A percentile compares a stretch with the other conserved stretches of the same genome.
These are phyloP conservation scores for Aspergillus bertholletiae DNA, from an alignment of 495 filamentous ascomycete genomes.

Conservation along the genomic window DNA sequence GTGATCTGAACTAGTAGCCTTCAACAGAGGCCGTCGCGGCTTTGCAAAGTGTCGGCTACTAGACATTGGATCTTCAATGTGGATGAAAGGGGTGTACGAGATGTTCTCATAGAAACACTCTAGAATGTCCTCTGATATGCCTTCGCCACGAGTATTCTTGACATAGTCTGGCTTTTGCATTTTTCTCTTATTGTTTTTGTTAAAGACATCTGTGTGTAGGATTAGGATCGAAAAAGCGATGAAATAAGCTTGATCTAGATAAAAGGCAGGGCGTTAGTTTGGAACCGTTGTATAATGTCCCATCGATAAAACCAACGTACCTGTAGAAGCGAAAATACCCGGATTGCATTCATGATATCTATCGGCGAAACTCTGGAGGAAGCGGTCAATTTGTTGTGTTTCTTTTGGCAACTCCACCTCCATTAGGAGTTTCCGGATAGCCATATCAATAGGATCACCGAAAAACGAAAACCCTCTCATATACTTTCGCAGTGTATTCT, in stretches of 20 bases:
- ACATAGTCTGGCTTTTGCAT: slow-evolving; percentile 97
- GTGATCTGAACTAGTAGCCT: slow-evolving; percentile 62
- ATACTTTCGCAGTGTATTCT: slow-evolving; percentile 81
- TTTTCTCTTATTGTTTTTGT: slow-evolving; percentile 98
- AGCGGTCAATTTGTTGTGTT: slow-evolving; percentile 96
- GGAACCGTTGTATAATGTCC: neutral
- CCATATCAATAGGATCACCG: slow-evolving; percentile 96
- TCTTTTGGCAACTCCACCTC: slow-evolving; percentile 94
- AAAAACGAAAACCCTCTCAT: slow-evolving; percentile 95
- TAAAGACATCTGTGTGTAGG: slow-evolving; percentile 96
- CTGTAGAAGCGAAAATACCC: slow-evolving; percentile 83
- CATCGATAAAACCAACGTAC: slow-evolving; percentile 27
- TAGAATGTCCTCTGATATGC: slow-evolving; percentile 85
- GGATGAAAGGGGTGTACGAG: slow-evolving; percentile 94
- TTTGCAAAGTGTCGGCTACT: slow-evolving; percentile 71
- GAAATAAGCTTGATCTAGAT: slow-evolving; percentile 86
- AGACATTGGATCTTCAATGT: slow-evolving; percentile 88
- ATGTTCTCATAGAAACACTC: slow-evolving; percentile 99
- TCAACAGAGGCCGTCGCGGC: slow-evolving; percentile 72
- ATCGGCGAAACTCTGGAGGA: slow-evolving; percentile 90
- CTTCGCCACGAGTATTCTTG: slow-evolving; percentile 87
- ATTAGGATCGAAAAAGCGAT: slow-evolving; percentile 96
- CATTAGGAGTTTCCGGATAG: slow-evolving; percentile 91
- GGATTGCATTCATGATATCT: slow-evolving; percentile 98
- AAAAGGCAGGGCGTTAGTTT: slow-evolving; percentile 11